Evolutionary conservation across 2,329 filamentous ascomycete species (phyloP).

Genomic region (Penicillium freii): DNA sequence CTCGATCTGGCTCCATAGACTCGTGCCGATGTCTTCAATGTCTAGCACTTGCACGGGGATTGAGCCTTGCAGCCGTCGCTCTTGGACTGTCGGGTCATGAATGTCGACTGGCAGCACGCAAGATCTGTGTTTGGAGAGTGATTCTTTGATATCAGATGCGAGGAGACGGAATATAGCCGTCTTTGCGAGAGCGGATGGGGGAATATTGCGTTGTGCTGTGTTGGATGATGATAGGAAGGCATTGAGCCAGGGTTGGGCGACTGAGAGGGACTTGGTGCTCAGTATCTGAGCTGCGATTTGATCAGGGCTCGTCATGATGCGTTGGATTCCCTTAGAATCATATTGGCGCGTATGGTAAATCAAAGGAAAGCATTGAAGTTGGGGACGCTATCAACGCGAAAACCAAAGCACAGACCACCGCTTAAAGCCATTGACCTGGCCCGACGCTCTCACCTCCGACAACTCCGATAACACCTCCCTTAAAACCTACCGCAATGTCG

Average conservation of each 20-base stretch:
- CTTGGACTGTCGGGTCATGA: conserved; percentile 53
- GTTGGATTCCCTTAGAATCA: no score
- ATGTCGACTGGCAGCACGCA: conserved; percentile 57
- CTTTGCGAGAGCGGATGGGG: conserved; percentile 69
- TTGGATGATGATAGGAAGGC: conserved; percentile 58
- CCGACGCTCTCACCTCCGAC: conserved; percentile 6
- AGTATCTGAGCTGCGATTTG: conserved; percentile 55
- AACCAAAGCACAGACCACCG: conserved; percentile 29
- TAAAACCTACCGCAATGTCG: conserved; percentile 47
- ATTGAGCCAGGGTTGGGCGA: conserved; percentile 61
- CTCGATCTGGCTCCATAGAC: conserved; percentile 84
- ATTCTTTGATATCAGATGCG: conserved; percentile 69
- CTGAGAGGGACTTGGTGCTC: conserved; percentile 55
- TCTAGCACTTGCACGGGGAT: conserved; percentile 80
- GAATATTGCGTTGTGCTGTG: conserved; percentile 53
- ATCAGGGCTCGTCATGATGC: conserved; percentile 28
- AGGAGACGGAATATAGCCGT: conserved; percentile 80
- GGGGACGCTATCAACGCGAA: conserved; percentile 13
- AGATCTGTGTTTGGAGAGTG: conserved; percentile 50
- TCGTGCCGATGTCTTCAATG: conserved; percentile 76
- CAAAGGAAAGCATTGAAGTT: not conserved
- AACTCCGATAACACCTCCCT: not conserved
- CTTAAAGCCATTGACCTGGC: conserved; percentile 22
- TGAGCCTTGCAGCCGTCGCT: conserved; percentile 58
- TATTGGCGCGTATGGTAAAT: not conserved